Evolutionary conservation across 176 grass and related monocot genomes (phyloP).

Genomic region (Urochloa ruziziensis): DNA sequence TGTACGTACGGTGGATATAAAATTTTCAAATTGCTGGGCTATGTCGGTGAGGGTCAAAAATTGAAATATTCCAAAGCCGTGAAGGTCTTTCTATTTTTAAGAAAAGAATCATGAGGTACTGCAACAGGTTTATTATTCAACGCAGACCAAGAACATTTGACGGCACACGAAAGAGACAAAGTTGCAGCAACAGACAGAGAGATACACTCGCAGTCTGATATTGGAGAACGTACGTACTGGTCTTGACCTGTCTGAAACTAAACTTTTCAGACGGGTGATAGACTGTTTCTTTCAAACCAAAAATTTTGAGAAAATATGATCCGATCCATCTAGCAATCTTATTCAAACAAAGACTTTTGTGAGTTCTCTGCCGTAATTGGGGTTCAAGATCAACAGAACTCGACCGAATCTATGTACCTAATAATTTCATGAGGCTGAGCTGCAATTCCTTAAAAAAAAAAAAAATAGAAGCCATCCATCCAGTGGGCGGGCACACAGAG

Average conservation of each 20-base stretch:
- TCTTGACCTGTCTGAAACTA: background rate
- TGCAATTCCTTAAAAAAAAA: too few species aligned
- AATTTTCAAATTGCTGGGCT: background rate
- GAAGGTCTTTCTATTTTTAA: background rate
- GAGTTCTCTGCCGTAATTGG: background rate
- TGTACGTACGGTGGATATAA: slow-evolving; percentile 9
- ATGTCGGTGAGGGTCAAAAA: background rate
- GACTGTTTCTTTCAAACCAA: background rate
- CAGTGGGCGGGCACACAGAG: slow-evolving; percentile 25
- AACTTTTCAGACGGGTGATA: background rate
- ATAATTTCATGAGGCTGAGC: background rate
- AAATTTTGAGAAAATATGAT: background rate
- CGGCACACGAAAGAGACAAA: background rate
- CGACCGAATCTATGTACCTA: slow-evolving; percentile 17
- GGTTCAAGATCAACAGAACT: background rate
- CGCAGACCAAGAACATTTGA: background rate
- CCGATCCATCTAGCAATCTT: background rate
- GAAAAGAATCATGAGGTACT: background rate
- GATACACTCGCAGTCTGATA: background rate
- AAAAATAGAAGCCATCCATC: background rate
- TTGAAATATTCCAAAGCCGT: background rate
- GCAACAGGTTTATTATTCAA: background rate
- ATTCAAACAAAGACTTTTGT: background rate
- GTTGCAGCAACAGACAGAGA: background rate
- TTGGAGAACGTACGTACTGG: background rate